phyloP scores from a whole-genome alignment of 1,284 basidiomycete species.

The Cryptococcus amylolentus region DNA sequence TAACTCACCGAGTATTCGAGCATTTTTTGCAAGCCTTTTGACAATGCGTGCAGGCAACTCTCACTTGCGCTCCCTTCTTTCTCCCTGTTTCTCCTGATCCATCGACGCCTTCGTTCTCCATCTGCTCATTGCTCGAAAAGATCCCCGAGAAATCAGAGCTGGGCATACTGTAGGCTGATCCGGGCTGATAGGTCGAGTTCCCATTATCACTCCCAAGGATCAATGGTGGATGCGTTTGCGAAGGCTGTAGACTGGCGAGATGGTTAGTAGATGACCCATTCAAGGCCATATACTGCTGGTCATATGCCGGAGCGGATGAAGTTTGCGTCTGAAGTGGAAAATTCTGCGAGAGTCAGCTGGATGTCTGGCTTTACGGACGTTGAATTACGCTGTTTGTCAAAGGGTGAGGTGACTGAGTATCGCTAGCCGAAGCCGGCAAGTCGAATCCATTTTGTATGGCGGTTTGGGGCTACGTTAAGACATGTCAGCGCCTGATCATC shows the following conservation, averaged over 20 bases:
- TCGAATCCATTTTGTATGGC: conserved; percentile 9
- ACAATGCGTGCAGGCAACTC: conserved; percentile 44
- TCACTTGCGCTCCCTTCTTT: conserved; percentile 39
- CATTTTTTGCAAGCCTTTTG: conserved; percentile 49
- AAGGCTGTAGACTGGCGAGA: too few relatives aligned
- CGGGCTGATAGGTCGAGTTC: too few relatives aligned
- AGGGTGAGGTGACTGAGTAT: neutral
- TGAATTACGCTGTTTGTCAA: neutral
- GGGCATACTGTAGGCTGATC: too few relatives aligned
- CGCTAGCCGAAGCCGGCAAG: neutral
- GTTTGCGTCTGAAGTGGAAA: too few relatives aligned
- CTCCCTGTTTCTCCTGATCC: conserved; percentile 5
- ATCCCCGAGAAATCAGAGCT: too few relatives aligned
- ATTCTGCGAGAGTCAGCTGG: too few relatives aligned
- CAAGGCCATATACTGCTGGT: too few relatives aligned
- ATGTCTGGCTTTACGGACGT: neutral
- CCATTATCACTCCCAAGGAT: too few relatives aligned
- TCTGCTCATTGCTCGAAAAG: neutral
- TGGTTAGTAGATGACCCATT: too few relatives aligned
- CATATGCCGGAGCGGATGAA: too few relatives aligned
- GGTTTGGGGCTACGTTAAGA: conserved; percentile 10
- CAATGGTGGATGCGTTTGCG: too few relatives aligned
- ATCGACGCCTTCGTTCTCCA: neutral
- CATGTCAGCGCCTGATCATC: neutral
- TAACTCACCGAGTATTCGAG: conserved; percentile 39